Conservation (phyloP, 2,329 filamentous ascomycete genomes). For the Bertia moriformis region DNA sequence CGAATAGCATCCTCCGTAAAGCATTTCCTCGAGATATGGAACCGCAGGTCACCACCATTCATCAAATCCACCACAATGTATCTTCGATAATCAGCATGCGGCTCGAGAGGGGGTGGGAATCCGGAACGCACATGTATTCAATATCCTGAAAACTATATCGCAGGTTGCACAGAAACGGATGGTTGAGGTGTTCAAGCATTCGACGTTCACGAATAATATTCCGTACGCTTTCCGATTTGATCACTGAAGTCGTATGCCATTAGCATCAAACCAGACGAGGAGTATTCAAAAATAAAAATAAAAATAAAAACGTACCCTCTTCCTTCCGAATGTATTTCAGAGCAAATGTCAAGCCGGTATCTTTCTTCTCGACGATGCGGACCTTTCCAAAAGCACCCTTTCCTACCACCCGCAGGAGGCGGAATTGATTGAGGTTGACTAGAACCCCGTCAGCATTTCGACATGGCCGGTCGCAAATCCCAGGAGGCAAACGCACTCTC, state of each 20-base stretch:
- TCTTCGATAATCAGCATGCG: slow-evolving; percentile 18
- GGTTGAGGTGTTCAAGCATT: slow-evolving; percentile 65
- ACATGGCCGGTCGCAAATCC: too few relatives aligned
- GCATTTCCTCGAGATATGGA: slow-evolving; percentile 63
- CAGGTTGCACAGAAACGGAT: slow-evolving; percentile 64
- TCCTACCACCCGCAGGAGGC: slow-evolving; percentile 83
- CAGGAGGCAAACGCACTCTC: too few relatives aligned
- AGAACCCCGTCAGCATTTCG: slow-evolving; percentile 7
- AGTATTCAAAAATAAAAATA: slow-evolving; percentile 1
- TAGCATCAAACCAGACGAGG: not conserved
- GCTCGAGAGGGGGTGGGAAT: not conserved
- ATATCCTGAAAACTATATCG: slow-evolving; percentile 69
- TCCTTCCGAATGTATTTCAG: slow-evolving; percentile 98
- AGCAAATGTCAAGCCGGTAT: slow-evolving; percentile 84
- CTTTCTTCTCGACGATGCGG: slow-evolving; percentile 93
- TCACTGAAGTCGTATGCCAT: slow-evolving; percentile 32
- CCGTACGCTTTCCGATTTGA: slow-evolving; percentile 61
- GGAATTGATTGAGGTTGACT: slow-evolving; percentile 98
- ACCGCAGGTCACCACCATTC: slow-evolving; percentile 62
- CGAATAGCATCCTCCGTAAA: slow-evolving; percentile 64
- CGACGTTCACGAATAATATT: slow-evolving; percentile 64
- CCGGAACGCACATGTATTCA: slow-evolving; percentile 54
- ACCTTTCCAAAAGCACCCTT: slow-evolving; percentile 98
- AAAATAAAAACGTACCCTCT: slow-evolving; percentile 53
- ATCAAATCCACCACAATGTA: slow-evolving; percentile 66